Percentiles rank a stretch among this genome's conserved stretches.
phyloP scores from a whole-genome alignment of 2,329 filamentous ascomycete genomes.

The Nigrograna mackinnonii region DNA sequence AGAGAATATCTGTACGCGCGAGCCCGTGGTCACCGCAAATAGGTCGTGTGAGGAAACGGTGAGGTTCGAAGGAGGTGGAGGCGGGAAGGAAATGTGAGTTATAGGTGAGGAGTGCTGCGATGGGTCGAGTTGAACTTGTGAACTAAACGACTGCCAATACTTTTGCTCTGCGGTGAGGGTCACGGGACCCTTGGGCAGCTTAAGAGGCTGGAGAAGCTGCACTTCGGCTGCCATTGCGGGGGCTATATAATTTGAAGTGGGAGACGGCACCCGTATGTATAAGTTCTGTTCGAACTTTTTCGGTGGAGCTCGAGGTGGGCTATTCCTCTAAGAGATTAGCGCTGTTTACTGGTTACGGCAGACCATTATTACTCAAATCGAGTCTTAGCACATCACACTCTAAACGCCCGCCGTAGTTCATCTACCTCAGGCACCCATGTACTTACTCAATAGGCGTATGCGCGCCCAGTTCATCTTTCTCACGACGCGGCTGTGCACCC shows the following conservation, averaged over 20 bases:
- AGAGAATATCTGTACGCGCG: constrained; percentile 91
- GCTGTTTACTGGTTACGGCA: too few relatives aligned
- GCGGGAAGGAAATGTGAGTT: constrained; percentile 78
- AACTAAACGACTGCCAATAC: constrained; percentile 96
- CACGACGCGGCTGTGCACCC: too few relatives aligned
- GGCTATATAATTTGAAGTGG: not conserved
- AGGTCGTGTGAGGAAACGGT: constrained; percentile 58
- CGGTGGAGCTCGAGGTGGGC: not conserved
- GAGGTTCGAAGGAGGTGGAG: constrained; percentile 49
- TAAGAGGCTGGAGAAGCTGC: constrained; percentile 76
- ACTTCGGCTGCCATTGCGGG: constrained; percentile 81
- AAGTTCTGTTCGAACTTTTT: constrained; percentile 9
- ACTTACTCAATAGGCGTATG: too few relatives aligned
- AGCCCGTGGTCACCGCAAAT: constrained; percentile 94
- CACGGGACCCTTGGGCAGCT: constrained; percentile 80
- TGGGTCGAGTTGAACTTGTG: constrained; percentile 78
- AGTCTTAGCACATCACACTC: too few relatives aligned
- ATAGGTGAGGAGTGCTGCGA: constrained; percentile 89
- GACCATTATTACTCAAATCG: too few relatives aligned
- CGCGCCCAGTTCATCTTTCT: too few relatives aligned
- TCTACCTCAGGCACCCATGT: not conserved
- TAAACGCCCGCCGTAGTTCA: not conserved
- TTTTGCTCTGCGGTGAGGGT: constrained; percentile 88
- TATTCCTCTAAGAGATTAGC: not conserved
- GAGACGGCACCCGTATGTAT: not conserved